These are phyloP conservation scores for Arthromyces matolae DNA, from an alignment of 768 basidiomycete species.

Conservation along the genomic window DNA sequence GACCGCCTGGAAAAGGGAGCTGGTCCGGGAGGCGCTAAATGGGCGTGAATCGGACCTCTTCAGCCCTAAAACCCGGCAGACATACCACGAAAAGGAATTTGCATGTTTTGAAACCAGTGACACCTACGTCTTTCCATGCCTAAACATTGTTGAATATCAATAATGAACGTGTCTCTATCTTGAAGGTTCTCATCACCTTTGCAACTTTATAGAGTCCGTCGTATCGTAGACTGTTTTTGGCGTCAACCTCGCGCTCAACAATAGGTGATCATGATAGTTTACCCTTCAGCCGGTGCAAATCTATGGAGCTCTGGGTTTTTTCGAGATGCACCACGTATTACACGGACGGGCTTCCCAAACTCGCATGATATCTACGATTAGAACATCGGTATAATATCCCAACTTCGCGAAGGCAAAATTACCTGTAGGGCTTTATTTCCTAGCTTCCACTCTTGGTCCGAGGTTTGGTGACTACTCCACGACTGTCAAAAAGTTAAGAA, in stretches of 20 bases:
- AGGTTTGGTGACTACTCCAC: slow-evolving; percentile 33
- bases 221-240: slow-evolving; percentile 19
- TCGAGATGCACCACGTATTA: slow-evolving; percentile 29
- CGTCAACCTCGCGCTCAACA: too few species aligned
- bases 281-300: slow-evolving; percentile 24
- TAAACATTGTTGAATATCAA: background rate
- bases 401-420: background rate
- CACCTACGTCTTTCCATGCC: slow-evolving; percentile 19
- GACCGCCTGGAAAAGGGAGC: slow-evolving; percentile 2
- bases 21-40: slow-evolving; percentile 6
- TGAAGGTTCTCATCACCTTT: slow-evolving; percentile 4
- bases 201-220: slow-evolving; percentile 24
- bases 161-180: background rate
- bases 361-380: slow-evolving; percentile 24
- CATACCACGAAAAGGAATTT: slow-evolving; percentile 20
- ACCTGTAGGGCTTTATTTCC: slow-evolving; percentile 22
- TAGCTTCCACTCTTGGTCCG: slow-evolving; percentile 21
- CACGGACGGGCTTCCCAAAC: slow-evolving; percentile 32
- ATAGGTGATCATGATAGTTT: too few species aligned
- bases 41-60: too few species aligned
- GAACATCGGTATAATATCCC: background rate
- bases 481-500: background rate
- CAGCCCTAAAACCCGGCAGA: background rate
- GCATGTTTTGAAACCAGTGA: slow-evolving; percentile 20
- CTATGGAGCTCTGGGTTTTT: background rate